phyloP scores from a whole-genome alignment of 164 flowering plant genomes.

The Cinnamomum chago region DNA sequence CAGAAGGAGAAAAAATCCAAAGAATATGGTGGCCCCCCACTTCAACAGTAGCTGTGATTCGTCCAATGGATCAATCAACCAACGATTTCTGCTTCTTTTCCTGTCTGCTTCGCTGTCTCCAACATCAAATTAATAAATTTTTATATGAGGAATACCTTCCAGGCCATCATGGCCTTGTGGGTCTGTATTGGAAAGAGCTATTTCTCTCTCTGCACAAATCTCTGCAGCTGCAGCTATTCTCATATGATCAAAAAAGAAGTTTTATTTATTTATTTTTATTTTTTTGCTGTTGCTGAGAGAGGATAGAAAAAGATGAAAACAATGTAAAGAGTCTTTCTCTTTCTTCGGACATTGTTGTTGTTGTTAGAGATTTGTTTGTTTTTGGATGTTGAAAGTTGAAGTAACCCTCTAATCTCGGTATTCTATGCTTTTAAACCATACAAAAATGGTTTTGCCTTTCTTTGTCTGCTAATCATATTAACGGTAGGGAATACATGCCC shows the following conservation, averaged over 20 bases:
- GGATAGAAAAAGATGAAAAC: too few species aligned
- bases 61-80: constrained; percentile 32
- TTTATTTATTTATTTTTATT: too few species aligned
- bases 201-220: too few species aligned
- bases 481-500: too few species aligned
- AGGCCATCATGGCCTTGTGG: too few species aligned
- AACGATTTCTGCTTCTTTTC: constrained; percentile 18
- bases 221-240: too few species aligned
- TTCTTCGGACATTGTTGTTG: too few species aligned
- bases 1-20: constrained; percentile 1
- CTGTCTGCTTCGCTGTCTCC: constrained; percentile 60
- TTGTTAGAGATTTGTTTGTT: too few species aligned
- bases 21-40: constrained; percentile 4
- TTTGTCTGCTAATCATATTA: too few species aligned
- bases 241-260: not conserved
- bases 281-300: too few species aligned
- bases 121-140: constrained; percentile 17
- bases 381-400: not conserved
- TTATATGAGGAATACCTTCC: too few species aligned
- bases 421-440: not conserved
- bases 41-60: constrained; percentile 12
- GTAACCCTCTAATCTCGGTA: constrained; percentile 1
- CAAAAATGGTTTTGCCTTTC: not conserved
- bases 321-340: not conserved
- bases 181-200: too few species aligned